Base-by-base conservation (phyloP, 83 land plant species). In the Picea engelmannii region DNA sequence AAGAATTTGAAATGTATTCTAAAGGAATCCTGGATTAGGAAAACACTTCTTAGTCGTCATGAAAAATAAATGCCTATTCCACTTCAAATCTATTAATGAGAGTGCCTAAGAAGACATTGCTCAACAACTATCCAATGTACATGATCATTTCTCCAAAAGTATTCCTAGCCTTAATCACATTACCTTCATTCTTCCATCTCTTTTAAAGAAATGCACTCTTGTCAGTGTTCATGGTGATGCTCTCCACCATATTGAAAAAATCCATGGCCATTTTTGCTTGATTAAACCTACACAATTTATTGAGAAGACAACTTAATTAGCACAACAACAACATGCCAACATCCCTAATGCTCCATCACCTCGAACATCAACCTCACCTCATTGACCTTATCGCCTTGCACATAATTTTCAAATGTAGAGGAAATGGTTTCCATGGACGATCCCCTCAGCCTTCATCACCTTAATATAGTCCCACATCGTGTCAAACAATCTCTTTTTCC, bases 391-490 rank as follows among this genome's bases (percentile, higher is more conserved):
- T 49, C 55, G 12, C 3, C 55, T 9, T 49, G 10, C 55, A 9
- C 55, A 49, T 49, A 49, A 49, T 49, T 49, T 10, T 9, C 8
- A 49, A 49, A 91, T 38, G 84, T 84, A 6, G 91, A 89, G 13
- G 86, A 87, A 73, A 91, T 89, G 20, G 89, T 87, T 24, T 87
- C 83, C 13, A 82, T 12, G 15, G 91, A 85, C 58, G 62, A 89
- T 65, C 18, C 75, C 68, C 61, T 85, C 85, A 16, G 31, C 59
- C 70, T 64, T 82, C 89, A 91, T 88, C 44, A 84, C 86, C 84
- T 83, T 82, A 18, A 89, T 67, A 3, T 87, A 87, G 18, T 88
- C 87, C 89, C 91, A 91, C 93, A 91, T 86, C 17, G 80, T 84
- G 65, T 88, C 91, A 66, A 88, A 91, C 73, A 88, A 70, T 9